Evolutionary conservation across 192 early-diverging fungal genomes (phyloP).

Genomic region (Rhizoclosmatium globosum): DNA sequence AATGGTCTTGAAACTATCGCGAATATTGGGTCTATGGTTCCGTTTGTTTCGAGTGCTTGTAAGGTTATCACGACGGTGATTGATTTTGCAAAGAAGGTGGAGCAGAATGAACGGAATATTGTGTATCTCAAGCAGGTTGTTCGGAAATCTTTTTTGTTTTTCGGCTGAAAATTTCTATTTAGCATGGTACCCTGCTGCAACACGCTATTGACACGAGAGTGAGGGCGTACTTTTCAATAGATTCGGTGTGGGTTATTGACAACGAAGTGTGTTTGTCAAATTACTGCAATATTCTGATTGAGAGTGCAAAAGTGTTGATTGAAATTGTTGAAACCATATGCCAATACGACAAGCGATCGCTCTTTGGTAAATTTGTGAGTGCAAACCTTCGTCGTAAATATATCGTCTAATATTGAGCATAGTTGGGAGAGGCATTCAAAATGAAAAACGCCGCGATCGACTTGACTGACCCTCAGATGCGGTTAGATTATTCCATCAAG

Average conservation of each 20-base stretch:
- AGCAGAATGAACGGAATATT: conserved; percentile 23
- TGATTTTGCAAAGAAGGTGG: conserved; percentile 19
- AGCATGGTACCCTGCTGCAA: conserved; percentile 16
- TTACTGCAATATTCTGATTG: conserved; percentile 1
- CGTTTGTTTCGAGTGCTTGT: conserved; percentile 24
- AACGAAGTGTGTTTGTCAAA: background rate
- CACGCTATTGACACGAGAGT: conserved; percentile 19
- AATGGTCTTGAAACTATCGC: background rate
- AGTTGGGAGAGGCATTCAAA: background rate
- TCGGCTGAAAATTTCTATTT: background rate
- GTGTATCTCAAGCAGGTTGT: conserved; percentile 18
- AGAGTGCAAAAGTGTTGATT: conserved; percentile 12
- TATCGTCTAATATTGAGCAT: background rate
- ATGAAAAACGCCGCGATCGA: background rate
- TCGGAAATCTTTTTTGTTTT: background rate
- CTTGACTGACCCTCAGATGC: background rate
- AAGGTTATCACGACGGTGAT: conserved; percentile 15
- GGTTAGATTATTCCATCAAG: conserved; percentile 11
- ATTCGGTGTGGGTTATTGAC: conserved; percentile 13
- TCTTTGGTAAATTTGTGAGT: conserved; percentile 11
- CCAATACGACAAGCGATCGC: background rate
- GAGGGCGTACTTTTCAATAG: conserved; percentile 2
- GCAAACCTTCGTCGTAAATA: too few relatives aligned
- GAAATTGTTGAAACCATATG: conserved; percentile 7
- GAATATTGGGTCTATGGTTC: conserved; percentile 20